phyloP scores from a whole-genome alignment of 1,284 basidiomycete genomes.

The Cutaneotrichosporon sp. region DNA sequence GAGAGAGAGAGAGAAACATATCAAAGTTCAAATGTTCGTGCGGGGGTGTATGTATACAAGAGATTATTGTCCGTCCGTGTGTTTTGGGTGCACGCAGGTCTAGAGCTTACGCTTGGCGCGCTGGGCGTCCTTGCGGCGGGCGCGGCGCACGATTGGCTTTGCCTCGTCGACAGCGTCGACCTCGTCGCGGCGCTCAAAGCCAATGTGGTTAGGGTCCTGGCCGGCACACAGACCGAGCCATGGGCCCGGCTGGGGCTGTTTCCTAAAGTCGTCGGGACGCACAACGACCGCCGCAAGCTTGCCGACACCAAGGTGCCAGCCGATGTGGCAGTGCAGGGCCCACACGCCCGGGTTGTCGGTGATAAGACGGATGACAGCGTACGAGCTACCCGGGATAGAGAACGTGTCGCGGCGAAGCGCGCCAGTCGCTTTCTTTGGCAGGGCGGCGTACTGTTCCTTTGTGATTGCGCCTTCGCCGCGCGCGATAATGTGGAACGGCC shows the following conservation, averaged over 20 bases:
- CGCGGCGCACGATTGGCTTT: not conserved
- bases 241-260: constrained; percentile 5
- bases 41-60: no score
- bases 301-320: constrained; percentile 24
- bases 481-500: constrained; percentile 35
- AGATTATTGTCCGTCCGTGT: no score
- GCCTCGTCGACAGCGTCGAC: not conserved
- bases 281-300: constrained; percentile 20
- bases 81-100: no score
- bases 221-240: constrained; percentile 21
- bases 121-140: not conserved
- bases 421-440: constrained; percentile 31
- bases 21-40: no score
- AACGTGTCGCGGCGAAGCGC: constrained; percentile 47
- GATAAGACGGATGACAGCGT: constrained; percentile 28
- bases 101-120: not conserved
- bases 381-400: constrained; percentile 27
- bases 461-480: constrained; percentile 33
- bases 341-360: constrained; percentile 27
- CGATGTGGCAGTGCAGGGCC: constrained; percentile 30
- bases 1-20: not conserved
- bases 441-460: constrained; percentile 5
- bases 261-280: constrained; percentile 16
- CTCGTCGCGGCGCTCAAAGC: constrained; percentile 7
- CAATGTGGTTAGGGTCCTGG: constrained; percentile 6